Conservation (phyloP, 768 basidiomycete genomes). For the Imleria badia region DNA sequence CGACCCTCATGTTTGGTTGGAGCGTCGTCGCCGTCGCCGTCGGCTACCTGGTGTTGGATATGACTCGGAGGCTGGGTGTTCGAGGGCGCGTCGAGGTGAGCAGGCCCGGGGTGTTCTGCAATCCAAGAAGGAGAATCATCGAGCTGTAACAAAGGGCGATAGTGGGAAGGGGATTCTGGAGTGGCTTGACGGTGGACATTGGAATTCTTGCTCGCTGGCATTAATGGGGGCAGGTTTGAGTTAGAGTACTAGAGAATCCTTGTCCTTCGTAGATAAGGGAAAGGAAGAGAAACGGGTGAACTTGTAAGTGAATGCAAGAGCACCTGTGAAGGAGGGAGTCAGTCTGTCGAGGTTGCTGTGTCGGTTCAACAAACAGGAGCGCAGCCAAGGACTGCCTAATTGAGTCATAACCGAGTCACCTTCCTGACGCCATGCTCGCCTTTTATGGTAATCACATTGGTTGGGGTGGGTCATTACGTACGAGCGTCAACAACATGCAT, state of each 20-base stretch:
- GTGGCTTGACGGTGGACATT: conserved; percentile 24
- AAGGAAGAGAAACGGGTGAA: conserved; percentile 7
- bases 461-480: conserved; percentile 6
- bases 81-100: conserved; percentile 5
- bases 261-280: conserved; percentile 23
- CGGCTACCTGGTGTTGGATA: conserved; percentile 10
- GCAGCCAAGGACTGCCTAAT: conserved; percentile 12
- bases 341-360: conserved; percentile 18
- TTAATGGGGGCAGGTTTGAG: conserved; percentile 23
- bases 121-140: conserved; percentile 30
- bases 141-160: conserved; percentile 32
- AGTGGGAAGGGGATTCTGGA: conserved; percentile 20
- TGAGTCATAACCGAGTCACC: conserved; percentile 23
- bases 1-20: conserved; percentile 30
- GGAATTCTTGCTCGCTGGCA: conserved; percentile 27
- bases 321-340: conserved; percentile 13
- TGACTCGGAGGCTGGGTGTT: conserved; percentile 8
- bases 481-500: no score
- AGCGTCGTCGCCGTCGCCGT: conserved; percentile 21
- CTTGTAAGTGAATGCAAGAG: conserved; percentile 36
- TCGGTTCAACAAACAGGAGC: conserved; percentile 25
- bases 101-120: conserved; percentile 8
- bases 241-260: conserved; percentile 16
- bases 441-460: conserved; percentile 11
- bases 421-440: conserved; percentile 1